Evolutionary conservation across 2,329 filamentous ascomycete species (phyloP).

Genomic region (Coniochaeta hoffmannii): DNA sequence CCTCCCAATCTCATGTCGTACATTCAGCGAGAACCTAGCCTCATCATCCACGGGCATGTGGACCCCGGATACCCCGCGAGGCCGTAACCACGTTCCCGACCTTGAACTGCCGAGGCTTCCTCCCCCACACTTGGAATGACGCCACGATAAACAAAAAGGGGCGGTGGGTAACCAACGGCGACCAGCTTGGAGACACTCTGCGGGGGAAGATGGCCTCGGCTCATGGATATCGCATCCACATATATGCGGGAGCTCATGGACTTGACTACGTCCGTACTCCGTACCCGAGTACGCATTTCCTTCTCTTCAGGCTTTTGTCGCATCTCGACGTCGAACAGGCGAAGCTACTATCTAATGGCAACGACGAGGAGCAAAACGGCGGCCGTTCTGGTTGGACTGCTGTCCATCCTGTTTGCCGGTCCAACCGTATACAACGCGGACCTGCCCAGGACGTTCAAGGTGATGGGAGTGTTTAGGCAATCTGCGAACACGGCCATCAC

Average conservation of each 20-base stretch:
- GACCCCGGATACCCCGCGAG: not conserved
- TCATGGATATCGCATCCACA: not conserved
- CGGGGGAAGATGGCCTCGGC: not conserved
- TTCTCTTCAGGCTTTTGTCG: too few species aligned
- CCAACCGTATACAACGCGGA: not conserved
- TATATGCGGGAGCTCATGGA: too few species aligned
- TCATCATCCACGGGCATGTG: too few species aligned
- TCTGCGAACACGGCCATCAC: conserved; percentile 10
- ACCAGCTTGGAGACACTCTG: not conserved
- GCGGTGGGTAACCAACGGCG: not conserved
- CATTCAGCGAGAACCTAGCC: too few species aligned
- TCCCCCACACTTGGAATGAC: not conserved
- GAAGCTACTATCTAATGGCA: not conserved
- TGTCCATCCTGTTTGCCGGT: not conserved
- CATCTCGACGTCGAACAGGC: too few species aligned
- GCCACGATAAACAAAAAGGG: not conserved
- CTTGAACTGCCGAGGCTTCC: not conserved
- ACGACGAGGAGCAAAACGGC: not conserved
- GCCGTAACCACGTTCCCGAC: not conserved
- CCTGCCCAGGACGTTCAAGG: not conserved
- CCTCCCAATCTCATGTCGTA: too few species aligned
- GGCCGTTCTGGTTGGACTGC: not conserved
- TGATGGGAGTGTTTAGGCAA: conserved; percentile 19
- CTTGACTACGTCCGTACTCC: too few species aligned
- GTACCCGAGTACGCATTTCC: too few species aligned